These are phyloP conservation scores for Paramarasmius palmivorus DNA, from an alignment of 1,284 basidiomycete species.

Conservation along the genomic window DNA sequence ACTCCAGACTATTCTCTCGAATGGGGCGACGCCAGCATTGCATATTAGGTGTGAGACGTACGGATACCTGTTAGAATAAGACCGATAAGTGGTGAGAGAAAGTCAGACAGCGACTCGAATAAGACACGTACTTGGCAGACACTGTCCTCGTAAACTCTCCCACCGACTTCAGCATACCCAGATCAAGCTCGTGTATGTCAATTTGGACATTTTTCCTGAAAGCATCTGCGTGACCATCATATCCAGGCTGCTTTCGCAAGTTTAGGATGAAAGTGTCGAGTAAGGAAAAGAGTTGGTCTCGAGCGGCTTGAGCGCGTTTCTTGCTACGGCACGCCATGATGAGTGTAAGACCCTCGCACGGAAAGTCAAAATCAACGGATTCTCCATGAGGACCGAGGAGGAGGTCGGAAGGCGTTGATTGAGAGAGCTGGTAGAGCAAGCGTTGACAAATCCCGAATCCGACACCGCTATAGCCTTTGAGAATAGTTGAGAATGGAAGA, in stretches of 20 bases:
- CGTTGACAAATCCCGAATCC: constrained; percentile 86
- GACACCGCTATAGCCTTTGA: constrained; percentile 63
- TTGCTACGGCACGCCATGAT: constrained; percentile 82
- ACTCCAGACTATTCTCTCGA: constrained; percentile 59
- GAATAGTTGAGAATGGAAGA: constrained; percentile 6
- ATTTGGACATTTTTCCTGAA: constrained; percentile 68
- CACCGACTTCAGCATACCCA: constrained; percentile 63
- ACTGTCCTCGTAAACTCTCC: constrained; percentile 65
- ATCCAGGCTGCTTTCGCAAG: constrained; percentile 33
- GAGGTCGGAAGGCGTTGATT: constrained; percentile 48
- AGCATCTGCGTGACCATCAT: constrained; percentile 49
- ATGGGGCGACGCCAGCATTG: constrained; percentile 80
- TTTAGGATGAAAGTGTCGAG: constrained; percentile 54
- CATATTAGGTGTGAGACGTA: constrained; percentile 82
- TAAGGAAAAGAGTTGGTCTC: constrained; percentile 48
- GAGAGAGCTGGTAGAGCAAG: constrained; percentile 70
- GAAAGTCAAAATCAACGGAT: constrained; percentile 1
- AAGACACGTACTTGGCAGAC: constrained; percentile 47
- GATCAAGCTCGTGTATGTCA: constrained; percentile 64
- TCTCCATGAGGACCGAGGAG: constrained; percentile 36
- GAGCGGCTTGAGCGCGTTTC: constrained; percentile 65
- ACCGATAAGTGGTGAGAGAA: constrained; percentile 5
- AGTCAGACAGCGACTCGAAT: constrained; percentile 1
- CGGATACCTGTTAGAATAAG: constrained; percentile 58
- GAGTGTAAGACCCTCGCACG: constrained; percentile 65